A percentile compares a stretch with the other conserved stretches of the same genome.
Conservation (phyloP, 805 yeast genomes). For the Wickerhamiella australiensis region DNA sequence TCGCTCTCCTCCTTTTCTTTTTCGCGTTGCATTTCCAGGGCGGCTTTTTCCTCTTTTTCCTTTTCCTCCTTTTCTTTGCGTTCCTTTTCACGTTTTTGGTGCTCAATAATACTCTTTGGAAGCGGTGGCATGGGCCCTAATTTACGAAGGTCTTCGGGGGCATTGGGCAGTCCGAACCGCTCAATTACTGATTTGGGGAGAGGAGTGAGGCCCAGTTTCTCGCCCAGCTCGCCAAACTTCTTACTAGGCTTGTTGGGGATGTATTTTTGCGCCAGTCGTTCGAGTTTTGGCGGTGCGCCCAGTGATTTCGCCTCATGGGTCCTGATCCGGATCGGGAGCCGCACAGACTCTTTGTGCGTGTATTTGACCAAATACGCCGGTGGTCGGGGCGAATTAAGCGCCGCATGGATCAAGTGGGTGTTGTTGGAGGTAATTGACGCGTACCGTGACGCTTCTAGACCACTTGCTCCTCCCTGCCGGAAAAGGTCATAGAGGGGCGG, state of each 20-base stretch:
- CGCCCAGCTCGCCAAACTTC: not conserved
- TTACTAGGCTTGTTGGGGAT: not conserved
- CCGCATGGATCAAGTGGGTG: constrained; percentile 1
- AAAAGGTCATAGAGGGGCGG: constrained; percentile 18
- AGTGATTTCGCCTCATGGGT: not conserved
- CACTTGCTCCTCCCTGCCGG: constrained; percentile 17
- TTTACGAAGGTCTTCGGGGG: constrained; percentile 1
- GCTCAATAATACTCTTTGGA: constrained; percentile 9
- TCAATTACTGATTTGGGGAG: not conserved
- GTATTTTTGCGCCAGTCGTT: constrained; percentile 1
- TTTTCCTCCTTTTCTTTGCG: not conserved
- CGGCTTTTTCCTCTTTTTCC: not conserved
- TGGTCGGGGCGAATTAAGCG: constrained; percentile 19
- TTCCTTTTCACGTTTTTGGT: constrained; percentile 5
- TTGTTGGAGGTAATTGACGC: not conserved
- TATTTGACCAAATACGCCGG: constrained; percentile 16
- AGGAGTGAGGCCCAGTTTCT: not conserved
- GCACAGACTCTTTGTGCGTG: not conserved
- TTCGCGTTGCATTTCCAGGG: not conserved
- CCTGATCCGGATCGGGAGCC: not conserved
- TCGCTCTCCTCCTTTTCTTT: not conserved
- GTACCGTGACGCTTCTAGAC: constrained; percentile 10
- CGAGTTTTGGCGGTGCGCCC: constrained; percentile 6
- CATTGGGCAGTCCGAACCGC: not conserved
- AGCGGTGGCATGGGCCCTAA: constrained; percentile 10